phyloP scores from a whole-genome alignment of 305 asterid species.

The Fraxinus xanthoxyloides region DNA sequence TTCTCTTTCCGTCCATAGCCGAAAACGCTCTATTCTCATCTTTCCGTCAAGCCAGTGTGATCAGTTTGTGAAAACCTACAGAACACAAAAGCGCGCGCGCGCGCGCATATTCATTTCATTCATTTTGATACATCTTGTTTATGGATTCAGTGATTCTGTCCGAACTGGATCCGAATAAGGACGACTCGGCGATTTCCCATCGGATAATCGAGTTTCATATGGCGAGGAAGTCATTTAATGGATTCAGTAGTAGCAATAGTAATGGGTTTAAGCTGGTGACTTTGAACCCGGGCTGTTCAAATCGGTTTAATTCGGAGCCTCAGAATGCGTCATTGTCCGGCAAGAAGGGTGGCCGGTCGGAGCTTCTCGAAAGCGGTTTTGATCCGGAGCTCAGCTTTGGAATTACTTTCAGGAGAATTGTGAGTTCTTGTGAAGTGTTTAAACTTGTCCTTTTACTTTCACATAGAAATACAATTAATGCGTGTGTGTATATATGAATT shows the following conservation, averaged over 20 bases:
- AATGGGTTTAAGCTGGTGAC: constrained; percentile 78
- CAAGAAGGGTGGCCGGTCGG: constrained; percentile 32
- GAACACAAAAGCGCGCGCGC: no score
- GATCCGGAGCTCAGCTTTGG: constrained; percentile 82
- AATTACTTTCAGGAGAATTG: constrained; percentile 73
- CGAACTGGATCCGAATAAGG: neutral
- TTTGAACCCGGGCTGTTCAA: constrained; percentile 43
- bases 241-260: constrained; percentile 39
- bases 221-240: constrained; percentile 56
- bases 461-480: neutral
- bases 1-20: neutral
- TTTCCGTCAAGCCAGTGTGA: neutral
- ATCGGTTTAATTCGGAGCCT: constrained; percentile 28
- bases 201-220: constrained; percentile 74
- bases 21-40: neutral
- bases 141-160: neutral
- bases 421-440: constrained; percentile 38
- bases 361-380: constrained; percentile 39
- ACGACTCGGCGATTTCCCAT: constrained; percentile 33
- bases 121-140: neutral
- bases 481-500: neutral
- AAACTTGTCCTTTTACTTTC: neutral
- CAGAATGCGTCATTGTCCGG: constrained; percentile 23
- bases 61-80: neutral
- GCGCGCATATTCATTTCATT: neutral